Percentiles rank a stretch among this genome's conserved stretches.
These are phyloP conservation scores for Flaveria ramosissima DNA, from an alignment of 129 eudicot genomes.

Conservation along the genomic window DNA sequence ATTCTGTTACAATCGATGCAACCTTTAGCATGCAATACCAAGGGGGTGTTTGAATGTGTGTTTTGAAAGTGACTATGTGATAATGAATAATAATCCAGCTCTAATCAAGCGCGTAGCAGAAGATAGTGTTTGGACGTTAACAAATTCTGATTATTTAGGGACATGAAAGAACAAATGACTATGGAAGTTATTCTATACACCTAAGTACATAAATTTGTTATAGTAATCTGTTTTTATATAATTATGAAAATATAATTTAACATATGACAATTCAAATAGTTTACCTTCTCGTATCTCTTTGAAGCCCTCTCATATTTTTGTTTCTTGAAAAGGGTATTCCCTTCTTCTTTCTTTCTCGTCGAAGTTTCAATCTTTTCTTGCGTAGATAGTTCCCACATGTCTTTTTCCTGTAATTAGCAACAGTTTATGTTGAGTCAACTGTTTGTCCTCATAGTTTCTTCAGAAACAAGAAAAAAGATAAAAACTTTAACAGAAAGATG, in stretches of 20 bases:
- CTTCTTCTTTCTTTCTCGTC: slow-evolving; percentile 57
- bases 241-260: too few species aligned
- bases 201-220: too few species aligned
- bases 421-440: not conserved
- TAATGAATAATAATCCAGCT: too few species aligned
- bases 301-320: slow-evolving; percentile 66
- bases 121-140: too few species aligned
- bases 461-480: slow-evolving; percentile 5
- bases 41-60: not conserved
- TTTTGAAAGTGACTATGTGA: not conserved
- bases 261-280: not conserved
- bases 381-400: slow-evolving; percentile 65
- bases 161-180: too few species aligned
- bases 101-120: too few species aligned
- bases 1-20: not conserved
- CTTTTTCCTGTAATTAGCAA: slow-evolving; percentile 52
- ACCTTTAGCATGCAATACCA: not conserved
- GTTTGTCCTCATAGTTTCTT: slow-evolving; percentile 5
- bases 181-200: too few species aligned
- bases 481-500: slow-evolving; percentile 11
- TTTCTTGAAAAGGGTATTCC: slow-evolving; percentile 59
- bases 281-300: slow-evolving; percentile 71
- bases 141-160: too few species aligned
- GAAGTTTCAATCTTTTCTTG: slow-evolving; percentile 60
- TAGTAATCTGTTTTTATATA: too few species aligned